phyloP scores from a whole-genome alignment of 2,329 filamentous ascomycete genomes.

The Gyromitra esculenta region DNA sequence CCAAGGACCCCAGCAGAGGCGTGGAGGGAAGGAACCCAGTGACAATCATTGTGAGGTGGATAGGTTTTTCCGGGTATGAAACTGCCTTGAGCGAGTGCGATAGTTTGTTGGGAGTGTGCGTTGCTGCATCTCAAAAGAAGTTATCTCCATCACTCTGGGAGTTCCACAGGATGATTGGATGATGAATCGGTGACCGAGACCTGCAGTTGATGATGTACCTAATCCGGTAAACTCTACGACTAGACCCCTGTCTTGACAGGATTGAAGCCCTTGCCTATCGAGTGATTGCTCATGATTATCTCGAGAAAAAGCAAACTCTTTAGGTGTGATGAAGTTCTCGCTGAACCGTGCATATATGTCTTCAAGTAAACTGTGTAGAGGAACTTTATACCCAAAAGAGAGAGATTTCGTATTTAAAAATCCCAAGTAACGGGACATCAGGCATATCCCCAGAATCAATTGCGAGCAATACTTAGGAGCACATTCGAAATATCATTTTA shows the following conservation, averaged over 20 bases:
- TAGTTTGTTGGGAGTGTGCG: neutral
- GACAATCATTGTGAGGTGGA: neutral
- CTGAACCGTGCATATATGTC: no score
- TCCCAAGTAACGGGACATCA: no score
- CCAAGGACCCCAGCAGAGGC: neutral
- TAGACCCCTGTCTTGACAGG: no score
- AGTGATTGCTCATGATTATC: no score
- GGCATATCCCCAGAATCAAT: no score
- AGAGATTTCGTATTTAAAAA: no score
- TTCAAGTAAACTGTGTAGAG: no score
- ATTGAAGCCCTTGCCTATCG: no score
- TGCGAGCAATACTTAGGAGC: neutral
- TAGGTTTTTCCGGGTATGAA: neutral
- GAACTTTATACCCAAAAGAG: no score
- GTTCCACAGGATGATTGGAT: neutral
- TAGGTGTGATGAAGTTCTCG: no score
- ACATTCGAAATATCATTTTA: neutral
- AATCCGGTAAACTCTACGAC: neutral
- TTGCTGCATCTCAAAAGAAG: no score
- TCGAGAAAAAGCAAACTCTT: no score
- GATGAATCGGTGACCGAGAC: constrained; percentile 5
- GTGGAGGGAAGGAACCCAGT: neutral
- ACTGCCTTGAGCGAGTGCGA: neutral
- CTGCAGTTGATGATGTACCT: neutral
- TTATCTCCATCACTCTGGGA: neutral